phyloP scores from a whole-genome alignment of 2,329 filamentous ascomycete species.

The Ascochyta koolunga region DNA sequence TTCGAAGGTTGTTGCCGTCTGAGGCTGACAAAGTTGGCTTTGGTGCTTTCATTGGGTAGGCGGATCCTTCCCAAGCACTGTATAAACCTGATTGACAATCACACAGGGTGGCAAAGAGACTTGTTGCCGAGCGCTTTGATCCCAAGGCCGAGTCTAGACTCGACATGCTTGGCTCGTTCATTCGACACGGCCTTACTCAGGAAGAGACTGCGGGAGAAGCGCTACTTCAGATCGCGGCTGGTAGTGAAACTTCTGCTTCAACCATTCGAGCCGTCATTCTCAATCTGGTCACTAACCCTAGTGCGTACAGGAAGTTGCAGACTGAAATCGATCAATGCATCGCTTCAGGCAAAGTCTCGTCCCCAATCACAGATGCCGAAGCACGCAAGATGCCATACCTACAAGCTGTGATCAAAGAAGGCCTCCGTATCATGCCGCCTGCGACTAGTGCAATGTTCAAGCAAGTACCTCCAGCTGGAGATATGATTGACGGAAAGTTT shows the following conservation, averaged over 20 bases:
- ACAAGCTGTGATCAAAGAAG: constrained; percentile 40
- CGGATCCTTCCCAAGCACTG: neutral
- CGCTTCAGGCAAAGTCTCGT: constrained; percentile 44
- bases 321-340: constrained; percentile 52
- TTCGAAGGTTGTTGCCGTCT: constrained; percentile 22
- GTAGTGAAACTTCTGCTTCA: constrained; percentile 63
- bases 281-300: constrained; percentile 56
- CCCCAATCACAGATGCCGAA: constrained; percentile 43
- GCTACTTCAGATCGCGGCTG: constrained; percentile 57
- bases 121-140: constrained; percentile 57
- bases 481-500: constrained; percentile 24
- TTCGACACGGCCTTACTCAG: constrained; percentile 52
- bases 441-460: constrained; percentile 42
- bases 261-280: constrained; percentile 59
- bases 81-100: neutral
- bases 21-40: constrained; percentile 54
- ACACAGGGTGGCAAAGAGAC: constrained; percentile 50
- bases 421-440: constrained; percentile 34
- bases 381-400: constrained; percentile 34
- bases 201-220: constrained; percentile 52
- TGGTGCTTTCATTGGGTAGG: constrained; percentile 45
- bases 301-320: constrained; percentile 51
- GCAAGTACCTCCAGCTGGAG: constrained; percentile 32
- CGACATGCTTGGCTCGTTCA: constrained; percentile 61
- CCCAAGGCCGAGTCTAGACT: constrained; percentile 48